Conservation (phyloP, 1,284 basidiomycete species). For the Schizopora paradoxa region DNA sequence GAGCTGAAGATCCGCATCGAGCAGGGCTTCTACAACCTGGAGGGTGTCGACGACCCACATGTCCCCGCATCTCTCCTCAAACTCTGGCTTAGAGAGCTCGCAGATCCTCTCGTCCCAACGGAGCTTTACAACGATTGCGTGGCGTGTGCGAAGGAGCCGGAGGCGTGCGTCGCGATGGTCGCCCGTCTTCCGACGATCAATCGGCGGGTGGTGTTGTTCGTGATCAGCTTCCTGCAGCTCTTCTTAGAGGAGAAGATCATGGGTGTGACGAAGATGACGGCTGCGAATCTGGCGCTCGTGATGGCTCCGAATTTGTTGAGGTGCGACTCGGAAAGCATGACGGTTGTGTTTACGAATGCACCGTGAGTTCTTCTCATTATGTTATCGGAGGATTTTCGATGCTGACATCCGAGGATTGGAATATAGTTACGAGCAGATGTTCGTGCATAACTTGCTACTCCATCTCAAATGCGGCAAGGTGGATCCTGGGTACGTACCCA, state of each 20-base stretch:
- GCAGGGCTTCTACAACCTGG: constrained; percentile 83
- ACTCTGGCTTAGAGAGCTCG: constrained; percentile 86
- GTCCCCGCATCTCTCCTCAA: constrained; percentile 85
- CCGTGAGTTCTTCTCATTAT: constrained; percentile 48
- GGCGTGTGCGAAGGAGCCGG: constrained; percentile 57
- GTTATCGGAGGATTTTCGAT: constrained; percentile 6
- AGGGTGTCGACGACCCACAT: constrained; percentile 82
- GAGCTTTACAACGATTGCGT: constrained; percentile 87
- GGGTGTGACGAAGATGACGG: constrained; percentile 80
- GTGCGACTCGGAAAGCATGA: constrained; percentile 77
- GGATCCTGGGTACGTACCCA: constrained; percentile 69
- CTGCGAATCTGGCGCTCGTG: constrained; percentile 71
- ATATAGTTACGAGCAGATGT: constrained; percentile 76
- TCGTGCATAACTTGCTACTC: constrained; percentile 77
- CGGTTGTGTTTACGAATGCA: constrained; percentile 83
- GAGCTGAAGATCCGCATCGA: constrained; percentile 86
- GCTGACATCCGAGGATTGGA: constrained; percentile 17
- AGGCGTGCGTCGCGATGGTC: constrained; percentile 69
- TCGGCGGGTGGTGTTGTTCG: constrained; percentile 76
- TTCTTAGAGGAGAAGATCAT: constrained; percentile 77
- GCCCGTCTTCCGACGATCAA: constrained; percentile 77
- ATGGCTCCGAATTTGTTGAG: constrained; percentile 86
- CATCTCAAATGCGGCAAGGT: constrained; percentile 71
- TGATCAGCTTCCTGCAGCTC: constrained; percentile 84
- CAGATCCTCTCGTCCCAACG: constrained; percentile 81